Evolutionary conservation across 352 stramenopile genomes (phyloP), one percentile per base, ranked within the genome.

Genomic region (Pseudoperonospora humuli): DNA sequence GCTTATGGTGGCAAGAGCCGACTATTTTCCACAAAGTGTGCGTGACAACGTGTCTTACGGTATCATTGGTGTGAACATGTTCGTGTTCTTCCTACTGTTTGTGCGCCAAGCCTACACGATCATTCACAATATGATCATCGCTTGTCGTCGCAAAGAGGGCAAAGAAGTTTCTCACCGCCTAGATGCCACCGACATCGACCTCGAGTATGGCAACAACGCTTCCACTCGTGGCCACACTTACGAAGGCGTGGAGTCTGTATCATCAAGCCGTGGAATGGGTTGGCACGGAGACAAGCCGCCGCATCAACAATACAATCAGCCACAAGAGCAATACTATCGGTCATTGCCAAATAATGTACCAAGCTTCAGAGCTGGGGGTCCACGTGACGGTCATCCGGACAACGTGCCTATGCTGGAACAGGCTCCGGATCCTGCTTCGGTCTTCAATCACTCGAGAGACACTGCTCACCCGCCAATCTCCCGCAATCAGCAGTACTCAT

Each of bases 11-110:
- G 72, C 76, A 14, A 71, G 81, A 23, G 77, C 88, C 35, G 67
- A 90, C 42, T 74, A 78, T 35, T 90, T 93, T 54, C 81, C 81
- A 3, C 81, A 93, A 19, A 62, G 20, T 8, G 65, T 91, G 26
- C 78, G 81, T 13, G 76, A 93, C 50, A 88, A 89, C 34, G 76
- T 88, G 37, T 64, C 81, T 11, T 93, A 93, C 45, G 81, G 62
- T 14, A 91, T 93, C 60, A 87, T 93, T 33, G 77, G 72, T 26
- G 61, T 87, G 42, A 89, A 89, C 49, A 74, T 87, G 28, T 84
- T 86, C 39, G 78, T 90, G 49, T 93, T 90, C 57, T 74, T 78
- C 19, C 48, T 93, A 32, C 59, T 93, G 2, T 84, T 93, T 45
- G 34, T 87, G 17, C 75, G 80, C 1, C 80, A 93, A 55, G 61